Evolutionary conservation across 305 asterid species (phyloP).

Genomic region (Fraxinus ornus): DNA sequence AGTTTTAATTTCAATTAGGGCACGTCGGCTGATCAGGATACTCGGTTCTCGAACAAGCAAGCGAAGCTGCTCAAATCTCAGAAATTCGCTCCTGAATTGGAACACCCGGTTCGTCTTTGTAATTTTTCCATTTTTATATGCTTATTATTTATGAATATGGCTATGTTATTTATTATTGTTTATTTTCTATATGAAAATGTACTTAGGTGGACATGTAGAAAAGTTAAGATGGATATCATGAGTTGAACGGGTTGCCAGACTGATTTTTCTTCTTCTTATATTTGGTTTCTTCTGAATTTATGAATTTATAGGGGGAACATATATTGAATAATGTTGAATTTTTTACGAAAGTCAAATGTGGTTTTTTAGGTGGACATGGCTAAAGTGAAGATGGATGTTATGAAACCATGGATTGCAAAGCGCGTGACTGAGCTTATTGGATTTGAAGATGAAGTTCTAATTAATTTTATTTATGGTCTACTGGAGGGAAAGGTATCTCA

Average conservation of each 20-base stretch:
- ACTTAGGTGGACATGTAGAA: slow-evolving; percentile 18
- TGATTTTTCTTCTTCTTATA: slow-evolving; percentile 11
- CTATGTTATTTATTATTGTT: background rate
- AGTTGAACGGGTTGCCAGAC: background rate
- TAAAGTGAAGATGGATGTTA: slow-evolving; percentile 86
- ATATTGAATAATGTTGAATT: slow-evolving; percentile 2
- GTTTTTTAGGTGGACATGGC: slow-evolving; percentile 81
- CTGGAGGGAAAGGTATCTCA: slow-evolving; percentile 81
- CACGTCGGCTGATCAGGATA: slow-evolving; percentile 95
- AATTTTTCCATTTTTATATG: background rate
- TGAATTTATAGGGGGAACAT: background rate
- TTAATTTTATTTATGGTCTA: slow-evolving; percentile 86
- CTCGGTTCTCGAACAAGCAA: slow-evolving; percentile 97
- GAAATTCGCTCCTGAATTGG: slow-evolving; percentile 93
- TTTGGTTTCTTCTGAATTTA: slow-evolving; percentile 4
- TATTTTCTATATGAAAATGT: slow-evolving; percentile 10
- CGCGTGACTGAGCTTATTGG: slow-evolving; percentile 95
- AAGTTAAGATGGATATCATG: slow-evolving; percentile 18
- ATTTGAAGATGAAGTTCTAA: slow-evolving; percentile 97
- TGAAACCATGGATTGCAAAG: slow-evolving; percentile 98
- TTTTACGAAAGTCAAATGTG: slow-evolving; percentile 1
- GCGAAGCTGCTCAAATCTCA: slow-evolving; percentile 89
- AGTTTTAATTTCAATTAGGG: slow-evolving; percentile 49
- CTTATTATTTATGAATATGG: background rate
- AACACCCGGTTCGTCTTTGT: slow-evolving; percentile 56